A percentile compares a stretch with the other conserved stretches of the same genome.
Evolutionary conservation across 225 moss, liverwort and hornwort genomes (phyloP).

Genomic region (Ulota crispa): DNA sequence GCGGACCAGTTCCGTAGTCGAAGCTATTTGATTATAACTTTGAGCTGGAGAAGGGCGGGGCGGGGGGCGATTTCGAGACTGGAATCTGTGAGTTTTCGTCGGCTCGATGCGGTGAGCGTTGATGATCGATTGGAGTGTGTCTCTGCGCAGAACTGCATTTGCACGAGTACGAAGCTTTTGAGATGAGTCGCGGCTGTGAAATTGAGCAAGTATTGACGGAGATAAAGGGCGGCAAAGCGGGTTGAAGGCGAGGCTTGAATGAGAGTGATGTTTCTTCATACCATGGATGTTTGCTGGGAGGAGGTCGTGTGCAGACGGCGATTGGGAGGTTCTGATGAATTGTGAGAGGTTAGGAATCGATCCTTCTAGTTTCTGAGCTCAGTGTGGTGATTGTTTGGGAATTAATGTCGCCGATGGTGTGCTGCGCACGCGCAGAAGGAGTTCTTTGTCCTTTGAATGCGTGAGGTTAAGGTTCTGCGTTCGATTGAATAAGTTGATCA

Average conservation of each 20-base stretch:
- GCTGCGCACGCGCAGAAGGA: constrained; percentile 3
- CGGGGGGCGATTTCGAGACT: neutral
- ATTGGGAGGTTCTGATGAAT: constrained; percentile 18
- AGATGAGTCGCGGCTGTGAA: neutral
- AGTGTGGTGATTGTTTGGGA: constrained; percentile 1
- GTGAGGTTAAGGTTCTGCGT: neutral
- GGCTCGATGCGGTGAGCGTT: neutral
- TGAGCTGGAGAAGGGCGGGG: neutral
- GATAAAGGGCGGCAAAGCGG: neutral
- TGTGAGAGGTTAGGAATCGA: constrained; percentile 24
- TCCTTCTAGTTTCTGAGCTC: constrained; percentile 10
- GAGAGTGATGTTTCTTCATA: constrained; percentile 24
- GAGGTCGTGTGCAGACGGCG: constrained; percentile 42
- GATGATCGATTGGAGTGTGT: neutral
- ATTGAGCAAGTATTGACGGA: constrained; percentile 1
- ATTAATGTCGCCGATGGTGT: neutral
- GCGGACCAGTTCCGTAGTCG: neutral
- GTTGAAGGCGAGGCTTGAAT: constrained; percentile 20
- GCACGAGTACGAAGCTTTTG: neutral
- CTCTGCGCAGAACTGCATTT: neutral
- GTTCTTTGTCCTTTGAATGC: neutral
- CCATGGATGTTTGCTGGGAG: constrained; percentile 36
- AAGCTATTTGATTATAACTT: constrained; percentile 2
- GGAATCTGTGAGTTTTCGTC: constrained; percentile 8
- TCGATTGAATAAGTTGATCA: neutral